Evolutionary conservation across 1,139 yeast species (phyloP).

Genomic region (Pichia norvegensis): DNA sequence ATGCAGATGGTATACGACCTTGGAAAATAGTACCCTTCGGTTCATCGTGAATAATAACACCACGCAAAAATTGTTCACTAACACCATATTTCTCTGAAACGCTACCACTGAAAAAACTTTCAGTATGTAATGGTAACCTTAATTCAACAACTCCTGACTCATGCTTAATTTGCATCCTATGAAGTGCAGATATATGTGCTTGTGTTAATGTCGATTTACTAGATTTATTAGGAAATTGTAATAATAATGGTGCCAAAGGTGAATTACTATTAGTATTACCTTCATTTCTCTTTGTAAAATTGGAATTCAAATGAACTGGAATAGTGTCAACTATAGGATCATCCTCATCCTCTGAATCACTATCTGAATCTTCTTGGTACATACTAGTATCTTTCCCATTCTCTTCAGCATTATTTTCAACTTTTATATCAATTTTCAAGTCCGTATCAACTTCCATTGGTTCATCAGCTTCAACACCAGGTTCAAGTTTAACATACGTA

Average conservation of each 20-base stretch:
- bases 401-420: conserved; percentile 33
- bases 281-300: not conserved
- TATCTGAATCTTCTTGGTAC: conserved; percentile 18
- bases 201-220: conserved; percentile 29
- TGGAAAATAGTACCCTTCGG: conserved; percentile 6
- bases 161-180: conserved; percentile 49
- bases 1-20: conserved; percentile 7
- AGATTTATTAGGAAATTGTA: conserved; percentile 64
- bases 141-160: conserved; percentile 56
- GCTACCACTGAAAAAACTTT: conserved; percentile 54
- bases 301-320: conserved; percentile 43
- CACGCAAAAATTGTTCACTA: conserved; percentile 55
- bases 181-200: conserved; percentile 33
- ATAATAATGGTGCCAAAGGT: conserved; percentile 28
- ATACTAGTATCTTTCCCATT: conserved; percentile 2
- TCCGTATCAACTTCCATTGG: conserved; percentile 23
- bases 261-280: conserved; percentile 5
- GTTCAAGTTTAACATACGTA: conserved; percentile 1
- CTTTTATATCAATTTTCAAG: not conserved
- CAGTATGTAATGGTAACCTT: conserved; percentile 61
- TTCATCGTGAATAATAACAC: conserved; percentile 52
- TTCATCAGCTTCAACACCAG: conserved; percentile 1
- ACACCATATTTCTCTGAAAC: conserved; percentile 61
- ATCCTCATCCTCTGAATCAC: conserved; percentile 33
- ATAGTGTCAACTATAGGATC: conserved; percentile 76